Evolutionary conservation across 2,329 filamentous ascomycete genomes (phyloP), one percentile per base, ranked within the genome.

Genomic region (Fusarium sp.): DNA sequence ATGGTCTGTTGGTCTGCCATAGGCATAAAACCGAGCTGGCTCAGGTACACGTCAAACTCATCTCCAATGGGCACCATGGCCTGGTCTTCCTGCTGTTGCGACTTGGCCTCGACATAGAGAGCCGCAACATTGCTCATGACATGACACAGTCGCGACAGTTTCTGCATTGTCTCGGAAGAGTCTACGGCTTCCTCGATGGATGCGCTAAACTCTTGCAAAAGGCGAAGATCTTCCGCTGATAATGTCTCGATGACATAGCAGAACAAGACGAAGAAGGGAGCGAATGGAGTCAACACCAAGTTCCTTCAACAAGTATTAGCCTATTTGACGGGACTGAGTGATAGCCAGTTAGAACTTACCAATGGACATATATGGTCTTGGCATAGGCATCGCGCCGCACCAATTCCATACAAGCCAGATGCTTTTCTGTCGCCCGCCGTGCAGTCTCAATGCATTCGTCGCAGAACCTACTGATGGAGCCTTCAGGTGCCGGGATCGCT

Each of bases 11-110:
- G 74, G 52, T 81, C 78, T 28, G 78, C 80, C 6, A 68, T 72
- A 55, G 86, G 86, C 66, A 89, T 88, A 62, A 92, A 84, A 0
- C 90, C 90, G 15, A 92, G 82, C 23, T 90, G 89, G 71, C 83
- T 88, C 2, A 92, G 82, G 71, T 91, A 92, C 61, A 88, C 86
- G 68, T 92, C 89, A 65, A 92, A 90, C 71, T 90, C 87, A 61
- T 88, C 83, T 1, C 86, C 87, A 3, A 89, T 86, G 7, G 84
- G 83, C 4, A 79, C 80, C 74, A 87, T 82, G 51, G 80, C 79
- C 44, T 84, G 79, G 65, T 85, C 81, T 37, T 83, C 79, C 52
- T 81, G 79, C 51, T 87, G 84, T 68, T 82, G 80, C 16, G 81
- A 80, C 73, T 89, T 90, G 28, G 89, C 86, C 72, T 91, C 87